Evolutionary conservation across 148 eudicot species (phyloP).

Genomic region (Vaccinium corymbosum): DNA sequence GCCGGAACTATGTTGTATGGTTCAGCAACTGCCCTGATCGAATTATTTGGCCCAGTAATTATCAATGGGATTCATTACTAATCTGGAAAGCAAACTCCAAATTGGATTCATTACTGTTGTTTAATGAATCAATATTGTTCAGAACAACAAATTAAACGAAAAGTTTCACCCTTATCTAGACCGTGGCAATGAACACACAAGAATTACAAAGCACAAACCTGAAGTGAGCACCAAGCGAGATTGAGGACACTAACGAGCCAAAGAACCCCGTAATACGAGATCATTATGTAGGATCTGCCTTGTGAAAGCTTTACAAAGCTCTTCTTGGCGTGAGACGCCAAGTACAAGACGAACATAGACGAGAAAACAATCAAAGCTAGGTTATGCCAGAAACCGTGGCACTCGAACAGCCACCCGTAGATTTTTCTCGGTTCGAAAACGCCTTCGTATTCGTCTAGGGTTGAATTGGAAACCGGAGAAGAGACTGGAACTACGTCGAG

Average conservation of each 20-base stretch:
- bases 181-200: neutral
- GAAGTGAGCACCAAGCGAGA: constrained; percentile 73
- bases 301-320: constrained; percentile 46
- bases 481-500: constrained; percentile 9
- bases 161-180: neutral
- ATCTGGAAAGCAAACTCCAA: neutral
- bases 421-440: constrained; percentile 18
- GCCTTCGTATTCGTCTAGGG: constrained; percentile 12
- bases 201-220: constrained; percentile 33
- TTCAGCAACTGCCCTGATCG: constrained; percentile 15
- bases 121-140: neutral
- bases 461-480: constrained; percentile 10
- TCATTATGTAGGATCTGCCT: constrained; percentile 57
- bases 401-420: constrained; percentile 45
- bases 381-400: constrained; percentile 76
- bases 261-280: constrained; percentile 56
- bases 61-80: constrained; percentile 18
- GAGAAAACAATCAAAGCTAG: constrained; percentile 46
- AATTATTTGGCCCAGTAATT: constrained; percentile 22
- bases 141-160: no score
- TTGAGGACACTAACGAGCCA: constrained; percentile 68
- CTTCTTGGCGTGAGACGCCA: constrained; percentile 58
- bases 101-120: neutral
- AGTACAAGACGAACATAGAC: constrained; percentile 44
- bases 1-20: constrained; percentile 14